These are phyloP conservation scores for Penicillium sp. DNA, from an alignment of 2,329 filamentous ascomycete species.

Conservation along the genomic window DNA sequence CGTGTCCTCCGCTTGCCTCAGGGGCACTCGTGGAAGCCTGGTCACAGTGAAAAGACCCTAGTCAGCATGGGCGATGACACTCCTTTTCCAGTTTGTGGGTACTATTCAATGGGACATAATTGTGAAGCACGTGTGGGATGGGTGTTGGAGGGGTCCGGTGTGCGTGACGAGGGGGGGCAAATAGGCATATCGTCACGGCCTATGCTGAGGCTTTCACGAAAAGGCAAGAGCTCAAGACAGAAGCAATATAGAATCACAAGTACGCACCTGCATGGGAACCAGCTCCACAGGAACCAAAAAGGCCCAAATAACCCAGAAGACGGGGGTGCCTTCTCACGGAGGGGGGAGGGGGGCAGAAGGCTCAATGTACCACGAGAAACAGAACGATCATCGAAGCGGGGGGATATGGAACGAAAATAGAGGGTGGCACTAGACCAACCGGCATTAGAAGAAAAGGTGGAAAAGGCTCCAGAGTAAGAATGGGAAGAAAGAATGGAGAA, in stretches of 20 bases:
- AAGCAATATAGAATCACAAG: background rate
- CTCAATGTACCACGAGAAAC: constrained; percentile 40
- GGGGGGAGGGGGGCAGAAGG: constrained; percentile 23
- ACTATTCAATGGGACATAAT: constrained; percentile 4
- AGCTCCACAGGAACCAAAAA: constrained; percentile 27
- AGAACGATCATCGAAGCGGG: constrained; percentile 45
- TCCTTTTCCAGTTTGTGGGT: background rate
- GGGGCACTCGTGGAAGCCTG: constrained; percentile 45
- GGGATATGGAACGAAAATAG: constrained; percentile 23
- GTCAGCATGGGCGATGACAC: constrained; percentile 4
- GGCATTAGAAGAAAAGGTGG: constrained; percentile 18
- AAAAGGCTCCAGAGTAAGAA: background rate
- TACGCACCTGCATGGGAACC: constrained; percentile 43
- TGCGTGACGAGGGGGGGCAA: background rate
- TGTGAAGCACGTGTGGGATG: background rate
- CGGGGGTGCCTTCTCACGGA: constrained; percentile 19
- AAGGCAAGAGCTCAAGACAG: constrained; percentile 1
- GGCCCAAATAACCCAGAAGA: constrained; percentile 28
- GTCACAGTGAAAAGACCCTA: background rate
- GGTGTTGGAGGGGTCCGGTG: constrained; percentile 3
- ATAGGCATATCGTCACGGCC: background rate
- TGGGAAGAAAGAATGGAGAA: constrained; percentile 4
- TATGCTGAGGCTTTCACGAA: background rate
- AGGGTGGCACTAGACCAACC: constrained; percentile 8
- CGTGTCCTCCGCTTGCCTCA: constrained; percentile 48